These are phyloP conservation scores for Wickerhamomyces kurtzmanii DNA, from an alignment of 805 yeast species.

Conservation along the genomic window DNA sequence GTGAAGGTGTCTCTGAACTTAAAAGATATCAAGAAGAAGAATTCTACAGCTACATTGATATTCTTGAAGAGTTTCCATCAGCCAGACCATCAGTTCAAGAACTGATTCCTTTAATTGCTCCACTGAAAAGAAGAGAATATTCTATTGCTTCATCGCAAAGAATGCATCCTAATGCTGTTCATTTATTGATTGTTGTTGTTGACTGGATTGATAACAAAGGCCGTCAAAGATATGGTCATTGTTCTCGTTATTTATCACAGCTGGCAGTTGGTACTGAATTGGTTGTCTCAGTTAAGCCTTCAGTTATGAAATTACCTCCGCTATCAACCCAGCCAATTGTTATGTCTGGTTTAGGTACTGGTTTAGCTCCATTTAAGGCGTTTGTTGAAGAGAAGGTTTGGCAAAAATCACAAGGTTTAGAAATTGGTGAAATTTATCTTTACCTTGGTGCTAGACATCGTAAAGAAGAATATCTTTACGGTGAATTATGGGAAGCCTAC, in stretches of 20 bases:
- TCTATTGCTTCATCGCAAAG: slow-evolving; percentile 96
- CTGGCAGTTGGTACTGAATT: slow-evolving; percentile 73
- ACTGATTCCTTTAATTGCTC: slow-evolving; percentile 64
- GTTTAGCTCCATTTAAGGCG: slow-evolving; percentile 97
- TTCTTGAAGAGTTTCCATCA: slow-evolving; percentile 67
- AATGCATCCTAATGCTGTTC: slow-evolving; percentile 85
- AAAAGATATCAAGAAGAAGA: slow-evolving; percentile 82
- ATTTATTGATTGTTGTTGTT: slow-evolving; percentile 86
- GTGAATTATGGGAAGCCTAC: slow-evolving; percentile 96
- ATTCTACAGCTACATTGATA: slow-evolving; percentile 71
- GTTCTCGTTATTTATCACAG: slow-evolving; percentile 84
- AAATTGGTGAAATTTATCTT: slow-evolving; percentile 81
- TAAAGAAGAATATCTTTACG: slow-evolving; percentile 90
- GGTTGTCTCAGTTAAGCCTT: slow-evolving; percentile 91
- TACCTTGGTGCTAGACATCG: slow-evolving; percentile 93
- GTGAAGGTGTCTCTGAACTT: slow-evolving; percentile 78
- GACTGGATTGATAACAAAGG: slow-evolving; percentile 90
- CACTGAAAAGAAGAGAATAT: slow-evolving; percentile 93
- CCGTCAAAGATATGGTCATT: slow-evolving; percentile 84
- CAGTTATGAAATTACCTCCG: slow-evolving; percentile 94
- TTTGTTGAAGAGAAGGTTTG: slow-evolving; percentile 91
- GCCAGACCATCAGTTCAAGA: slow-evolving; percentile 72
- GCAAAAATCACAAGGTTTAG: slow-evolving; percentile 83
- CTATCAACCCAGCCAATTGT: slow-evolving; percentile 80
- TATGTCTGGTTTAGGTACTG: slow-evolving; percentile 97